Percentiles rank a stretch among this genome's conserved stretches.
Evolutionary conservation across 2,329 filamentous ascomycete genomes (phyloP).

Genomic region (Aulographum hederae): DNA sequence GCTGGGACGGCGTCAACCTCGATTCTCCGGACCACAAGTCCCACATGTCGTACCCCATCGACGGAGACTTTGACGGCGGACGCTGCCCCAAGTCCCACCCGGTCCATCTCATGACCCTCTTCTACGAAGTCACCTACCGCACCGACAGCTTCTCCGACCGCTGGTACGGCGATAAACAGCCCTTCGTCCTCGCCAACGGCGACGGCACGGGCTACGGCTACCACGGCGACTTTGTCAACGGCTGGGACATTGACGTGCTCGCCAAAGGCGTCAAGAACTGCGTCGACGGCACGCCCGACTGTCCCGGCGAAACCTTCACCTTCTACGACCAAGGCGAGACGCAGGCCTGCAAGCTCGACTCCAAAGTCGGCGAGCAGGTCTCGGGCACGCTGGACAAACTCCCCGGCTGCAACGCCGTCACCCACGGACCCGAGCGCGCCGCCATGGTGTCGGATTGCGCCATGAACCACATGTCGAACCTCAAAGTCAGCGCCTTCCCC

Average conservation of each 20-base stretch:
- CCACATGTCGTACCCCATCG: slow-evolving; percentile 47
- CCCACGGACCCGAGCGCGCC: slow-evolving; percentile 19
- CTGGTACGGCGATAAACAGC: slow-evolving; percentile 34
- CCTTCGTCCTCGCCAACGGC: slow-evolving; percentile 52
- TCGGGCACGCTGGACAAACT: slow-evolving; percentile 27
- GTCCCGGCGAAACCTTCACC: slow-evolving; percentile 4
- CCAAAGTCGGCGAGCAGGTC: slow-evolving; percentile 24
- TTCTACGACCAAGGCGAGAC: slow-evolving; percentile 19
- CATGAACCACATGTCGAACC: slow-evolving; percentile 8
- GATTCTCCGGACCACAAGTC: slow-evolving; percentile 40
- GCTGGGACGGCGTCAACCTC: slow-evolving; percentile 45
- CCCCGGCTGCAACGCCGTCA: slow-evolving; percentile 39
- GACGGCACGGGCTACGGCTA: slow-evolving; percentile 53
- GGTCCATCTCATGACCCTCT: slow-evolving; percentile 37
- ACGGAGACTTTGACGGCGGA: slow-evolving; percentile 26
- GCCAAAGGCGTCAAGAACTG: slow-evolving; percentile 43
- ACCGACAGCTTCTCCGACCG: slow-evolving; percentile 30
- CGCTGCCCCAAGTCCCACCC: slow-evolving; percentile 35
- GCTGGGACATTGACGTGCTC: slow-evolving; percentile 52
- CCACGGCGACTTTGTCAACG: slow-evolving; percentile 54
- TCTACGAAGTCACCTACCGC: slow-evolving; percentile 40
- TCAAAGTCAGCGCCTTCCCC: slow-evolving; percentile 27
- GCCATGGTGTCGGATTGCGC: slow-evolving; percentile 9
- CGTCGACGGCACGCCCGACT: slow-evolving; percentile 12
- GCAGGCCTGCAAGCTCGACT: slow-evolving; percentile 31